Evolutionary conservation across 768 basidiomycete genomes (phyloP).

Genomic region (Lanmaoa rubissima): DNA sequence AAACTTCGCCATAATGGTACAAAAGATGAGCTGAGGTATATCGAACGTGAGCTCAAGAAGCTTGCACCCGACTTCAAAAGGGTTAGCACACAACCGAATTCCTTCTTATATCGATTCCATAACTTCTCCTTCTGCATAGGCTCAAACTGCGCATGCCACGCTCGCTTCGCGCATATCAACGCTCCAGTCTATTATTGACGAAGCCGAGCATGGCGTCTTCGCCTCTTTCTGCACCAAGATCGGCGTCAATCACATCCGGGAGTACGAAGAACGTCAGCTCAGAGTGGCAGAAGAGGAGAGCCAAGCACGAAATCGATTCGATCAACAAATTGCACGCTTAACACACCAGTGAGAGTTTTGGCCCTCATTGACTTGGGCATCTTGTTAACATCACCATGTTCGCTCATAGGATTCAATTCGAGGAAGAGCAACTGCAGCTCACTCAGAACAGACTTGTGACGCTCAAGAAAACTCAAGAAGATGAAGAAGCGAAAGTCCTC

Average conservation of each 20-base stretch:
- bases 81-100: conserved; percentile 36
- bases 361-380: neutral
- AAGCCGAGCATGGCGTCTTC: conserved; percentile 81
- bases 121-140: conserved; percentile 36
- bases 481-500: conserved; percentile 53
- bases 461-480: conserved; percentile 49
- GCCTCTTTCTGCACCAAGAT: conserved; percentile 76
- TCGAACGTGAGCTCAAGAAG: conserved; percentile 67
- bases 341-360: conserved; percentile 67
- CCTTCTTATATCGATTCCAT: neutral
- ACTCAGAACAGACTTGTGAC: conserved; percentile 61
- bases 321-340: conserved; percentile 83
- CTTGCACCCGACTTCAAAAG: conserved; percentile 69
- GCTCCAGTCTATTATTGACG: conserved; percentile 59
- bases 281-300: conserved; percentile 87
- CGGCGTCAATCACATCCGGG: conserved; percentile 76
- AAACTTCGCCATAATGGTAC: conserved; percentile 74
- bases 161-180: conserved; percentile 55
- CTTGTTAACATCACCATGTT: conserved; percentile 5
- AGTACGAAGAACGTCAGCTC: conserved; percentile 91
- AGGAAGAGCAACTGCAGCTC: conserved; percentile 67
- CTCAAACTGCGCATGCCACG: conserved; percentile 47
- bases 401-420: conserved; percentile 67
- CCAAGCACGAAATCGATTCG: conserved; percentile 76
- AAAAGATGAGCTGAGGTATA: conserved; percentile 80